Evolutionary conservation across 345 rosid species (phyloP).

Genomic region (Trapa bicornis): DNA sequence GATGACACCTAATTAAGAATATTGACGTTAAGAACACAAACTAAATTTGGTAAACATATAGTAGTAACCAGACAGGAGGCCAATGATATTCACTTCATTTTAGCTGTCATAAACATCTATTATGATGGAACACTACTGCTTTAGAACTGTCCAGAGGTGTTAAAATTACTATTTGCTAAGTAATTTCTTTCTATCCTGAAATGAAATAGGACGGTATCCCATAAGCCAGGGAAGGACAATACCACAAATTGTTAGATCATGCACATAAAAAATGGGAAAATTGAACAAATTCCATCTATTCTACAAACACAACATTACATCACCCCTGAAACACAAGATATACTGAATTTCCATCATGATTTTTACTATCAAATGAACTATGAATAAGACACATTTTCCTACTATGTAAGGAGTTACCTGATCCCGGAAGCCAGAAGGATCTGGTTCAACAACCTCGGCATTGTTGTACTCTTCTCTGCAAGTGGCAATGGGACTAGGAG

Average conservation of each 20-base stretch:
- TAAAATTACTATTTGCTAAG: neutral
- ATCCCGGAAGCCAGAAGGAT: slow-evolving; percentile 62
- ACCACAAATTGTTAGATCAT: neutral
- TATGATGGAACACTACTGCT: neutral
- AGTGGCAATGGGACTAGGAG: slow-evolving; percentile 22
- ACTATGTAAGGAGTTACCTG: slow-evolving; percentile 38
- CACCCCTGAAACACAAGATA: too few relatives aligned
- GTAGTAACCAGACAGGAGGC: neutral
- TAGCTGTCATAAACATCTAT: neutral
- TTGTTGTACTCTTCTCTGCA: slow-evolving; percentile 45
- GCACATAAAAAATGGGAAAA: neutral
- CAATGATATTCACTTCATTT: neutral
- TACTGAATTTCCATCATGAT: too few relatives aligned
- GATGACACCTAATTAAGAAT: slow-evolving; percentile 41
- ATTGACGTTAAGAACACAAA: neutral
- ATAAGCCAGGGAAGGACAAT: neutral
- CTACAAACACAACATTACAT: too few relatives aligned
- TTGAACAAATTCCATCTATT: too few relatives aligned
- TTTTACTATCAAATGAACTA: neutral
- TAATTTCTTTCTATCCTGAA: too few relatives aligned
- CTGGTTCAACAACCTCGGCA: slow-evolving; percentile 50
- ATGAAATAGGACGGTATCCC: too few relatives aligned
- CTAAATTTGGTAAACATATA: neutral
- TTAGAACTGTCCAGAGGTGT: neutral
- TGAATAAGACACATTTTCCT: neutral